These are phyloP conservation scores for Atalantia buxifolia DNA, from an alignment of 345 rosid genomes.

Conservation along the genomic window DNA sequence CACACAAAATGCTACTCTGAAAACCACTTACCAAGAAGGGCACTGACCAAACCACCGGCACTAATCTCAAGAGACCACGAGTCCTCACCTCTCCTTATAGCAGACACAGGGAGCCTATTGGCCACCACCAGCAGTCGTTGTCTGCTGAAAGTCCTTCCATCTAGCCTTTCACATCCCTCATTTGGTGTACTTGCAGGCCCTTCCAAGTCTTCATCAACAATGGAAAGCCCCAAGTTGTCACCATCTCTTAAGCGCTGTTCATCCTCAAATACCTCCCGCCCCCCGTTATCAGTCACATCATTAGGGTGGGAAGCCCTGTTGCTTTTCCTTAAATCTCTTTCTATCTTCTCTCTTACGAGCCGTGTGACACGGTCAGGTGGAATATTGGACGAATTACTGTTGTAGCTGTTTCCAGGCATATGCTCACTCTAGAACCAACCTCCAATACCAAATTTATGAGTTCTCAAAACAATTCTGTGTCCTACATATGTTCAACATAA, in stretches of 20 bases:
- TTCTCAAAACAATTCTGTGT: constrained; percentile 27
- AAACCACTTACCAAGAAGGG: constrained; percentile 71
- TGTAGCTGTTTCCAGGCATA: constrained; percentile 95
- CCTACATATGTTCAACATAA: constrained; percentile 53
- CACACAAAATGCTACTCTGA: background rate
- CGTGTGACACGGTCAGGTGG: constrained; percentile 62
- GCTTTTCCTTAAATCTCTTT: constrained; percentile 64
- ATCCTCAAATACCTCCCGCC: constrained; percentile 42
- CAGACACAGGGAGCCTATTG: constrained; percentile 96
- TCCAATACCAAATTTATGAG: constrained; percentile 22
- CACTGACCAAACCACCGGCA: constrained; percentile 95
- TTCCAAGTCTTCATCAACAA: constrained; percentile 64
- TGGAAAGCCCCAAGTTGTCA: constrained; percentile 45
- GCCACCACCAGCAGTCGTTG: constrained; percentile 96
- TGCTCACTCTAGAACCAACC: constrained; percentile 50
- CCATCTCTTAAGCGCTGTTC: constrained; percentile 49
- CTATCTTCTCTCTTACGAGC: constrained; percentile 51
- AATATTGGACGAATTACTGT: constrained; percentile 50
- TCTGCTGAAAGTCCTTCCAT: constrained; percentile 59
- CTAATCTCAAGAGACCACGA: constrained; percentile 95
- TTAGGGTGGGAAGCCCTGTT: constrained; percentile 42
- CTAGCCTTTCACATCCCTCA: constrained; percentile 59
- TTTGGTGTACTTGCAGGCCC: constrained; percentile 41
- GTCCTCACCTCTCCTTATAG: constrained; percentile 91
- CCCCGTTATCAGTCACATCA: constrained; percentile 49